These are phyloP conservation scores for Hymenoscyphus fraxineus DNA, from an alignment of 2,329 filamentous ascomycete genomes.

Conservation along the genomic window DNA sequence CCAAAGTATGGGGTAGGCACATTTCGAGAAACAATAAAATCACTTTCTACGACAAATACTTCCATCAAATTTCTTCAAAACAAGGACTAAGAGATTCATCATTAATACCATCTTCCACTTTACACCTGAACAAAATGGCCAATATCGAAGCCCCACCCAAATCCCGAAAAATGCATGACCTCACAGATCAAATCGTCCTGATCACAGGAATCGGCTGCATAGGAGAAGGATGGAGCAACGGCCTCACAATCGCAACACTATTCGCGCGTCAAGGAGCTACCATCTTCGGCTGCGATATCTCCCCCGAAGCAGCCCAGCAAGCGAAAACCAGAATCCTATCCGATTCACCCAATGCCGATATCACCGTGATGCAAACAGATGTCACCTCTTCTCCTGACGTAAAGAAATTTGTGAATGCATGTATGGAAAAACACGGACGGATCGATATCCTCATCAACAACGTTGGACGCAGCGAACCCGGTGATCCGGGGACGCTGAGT, in stretches of 20 bases:
- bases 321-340: conserved; percentile 37
- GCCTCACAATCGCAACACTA: conserved; percentile 46
- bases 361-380: conserved; percentile 41
- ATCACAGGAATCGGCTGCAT: conserved; percentile 45
- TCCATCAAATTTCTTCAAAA: neutral
- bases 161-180: conserved; percentile 36
- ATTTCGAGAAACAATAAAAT: neutral
- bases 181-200: conserved; percentile 43
- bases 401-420: conserved; percentile 49
- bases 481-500: conserved; percentile 45
- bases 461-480: conserved; percentile 53
- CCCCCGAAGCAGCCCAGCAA: conserved; percentile 39
- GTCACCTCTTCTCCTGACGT: conserved; percentile 51
- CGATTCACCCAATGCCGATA: conserved; percentile 5
- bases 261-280: conserved; percentile 46
- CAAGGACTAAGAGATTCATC: neutral
- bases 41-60: neutral
- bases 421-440: conserved; percentile 48
- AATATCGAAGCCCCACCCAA: conserved; percentile 21
- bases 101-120: neutral
- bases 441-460: conserved; percentile 61
- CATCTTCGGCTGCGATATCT: conserved; percentile 50
- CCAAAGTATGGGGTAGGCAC: neutral
- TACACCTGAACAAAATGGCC: conserved; percentile 14
- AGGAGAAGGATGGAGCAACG: conserved; percentile 47